A percentile compares a stretch with the other conserved stretches of the same genome.
Conservation (phyloP, 768 basidiomycete genomes). For the Asterophora parasitica region DNA sequence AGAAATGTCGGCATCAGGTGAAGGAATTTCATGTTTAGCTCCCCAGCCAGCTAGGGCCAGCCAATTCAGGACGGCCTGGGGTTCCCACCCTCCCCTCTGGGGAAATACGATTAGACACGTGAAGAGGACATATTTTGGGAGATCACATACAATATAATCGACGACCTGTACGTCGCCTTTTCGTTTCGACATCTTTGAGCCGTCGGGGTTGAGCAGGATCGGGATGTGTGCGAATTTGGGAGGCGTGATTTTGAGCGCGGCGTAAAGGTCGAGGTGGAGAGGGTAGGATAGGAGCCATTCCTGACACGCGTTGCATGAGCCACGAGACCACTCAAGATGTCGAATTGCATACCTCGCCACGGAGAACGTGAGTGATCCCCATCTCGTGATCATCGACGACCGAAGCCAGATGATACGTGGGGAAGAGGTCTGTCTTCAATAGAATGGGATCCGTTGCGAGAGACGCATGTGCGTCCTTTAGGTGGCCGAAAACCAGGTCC, state of each 20-base stretch:
- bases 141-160: slow-evolving; percentile 69
- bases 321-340: background rate
- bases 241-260: slow-evolving; percentile 60
- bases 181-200: slow-evolving; percentile 92
- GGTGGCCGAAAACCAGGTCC: slow-evolving; percentile 74
- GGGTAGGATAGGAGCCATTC: slow-evolving; percentile 97
- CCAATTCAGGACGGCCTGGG: slow-evolving; percentile 87
- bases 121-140: background rate
- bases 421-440: slow-evolving; percentile 88
- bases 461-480: slow-evolving; percentile 73
- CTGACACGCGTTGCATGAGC: slow-evolving; percentile 32
- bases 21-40: slow-evolving; percentile 34
- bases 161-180: slow-evolving; percentile 84
- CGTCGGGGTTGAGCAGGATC: slow-evolving; percentile 83
- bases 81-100: slow-evolving; percentile 87
- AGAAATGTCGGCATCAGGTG: slow-evolving; percentile 16
- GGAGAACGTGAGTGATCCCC: slow-evolving; percentile 92
- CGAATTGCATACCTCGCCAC: slow-evolving; percentile 69
- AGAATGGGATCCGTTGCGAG: slow-evolving; percentile 87
- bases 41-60: slow-evolving; percentile 95
- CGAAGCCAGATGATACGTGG: slow-evolving; percentile 94
- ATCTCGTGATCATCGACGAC: slow-evolving; percentile 96
- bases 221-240: slow-evolving; percentile 92
- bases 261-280: slow-evolving; percentile 86
- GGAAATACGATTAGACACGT: background rate